Base-by-base conservation (phyloP, 148 eudicot genomes). In the Rheum nobile region DNA sequence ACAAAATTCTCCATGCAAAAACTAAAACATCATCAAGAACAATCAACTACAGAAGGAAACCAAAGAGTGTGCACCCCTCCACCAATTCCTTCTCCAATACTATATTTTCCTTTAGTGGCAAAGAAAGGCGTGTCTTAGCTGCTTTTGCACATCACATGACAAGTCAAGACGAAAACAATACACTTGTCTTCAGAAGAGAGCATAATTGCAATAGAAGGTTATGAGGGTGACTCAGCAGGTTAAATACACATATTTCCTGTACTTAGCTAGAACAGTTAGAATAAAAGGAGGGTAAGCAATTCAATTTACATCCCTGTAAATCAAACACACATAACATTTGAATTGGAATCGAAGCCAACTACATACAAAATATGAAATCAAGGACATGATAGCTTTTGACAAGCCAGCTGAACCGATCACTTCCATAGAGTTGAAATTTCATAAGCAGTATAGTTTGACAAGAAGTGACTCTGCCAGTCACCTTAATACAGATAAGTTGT, bases 61-160 rank as follows among this genome's bases (percentile, higher is more conserved):
- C 34, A 32, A 29, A 65, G 63, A 55, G 70, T 65, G 22, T 31
- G 70, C 41, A 65, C 39, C 70, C 63, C 39, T 65, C 39, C 70
- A 65, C 3, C 10, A 14, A 31, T 65, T 6, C 16, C 39, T 5
- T 34, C 39, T 32, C 39, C 41, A 21, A 65, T 65, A 14, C 41
- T 31, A 17, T 32, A 41, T 32, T 32, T 16, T 65, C 38, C 39
- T 65, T 65, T 0, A 29, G n/a, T 32, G 39, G 5, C 21, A 63
- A 65, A 65, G 9, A 34, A 65, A 65, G n/a, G 22, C 38, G 16
- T 14, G 1, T 31, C 39, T 32, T 65, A 7, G 70, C 39, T 24
- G 38, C 70, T 65, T 32, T 32, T 32, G 21, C 70, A 65, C 70
- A 31, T 32, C 21, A 65, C 21, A 65, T 31, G 38, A 28, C 67